A percentile compares a stretch with the other conserved stretches of the same genome.
phyloP scores from a whole-genome alignment of 345 rosid species.

The Citrus hindsii region DNA sequence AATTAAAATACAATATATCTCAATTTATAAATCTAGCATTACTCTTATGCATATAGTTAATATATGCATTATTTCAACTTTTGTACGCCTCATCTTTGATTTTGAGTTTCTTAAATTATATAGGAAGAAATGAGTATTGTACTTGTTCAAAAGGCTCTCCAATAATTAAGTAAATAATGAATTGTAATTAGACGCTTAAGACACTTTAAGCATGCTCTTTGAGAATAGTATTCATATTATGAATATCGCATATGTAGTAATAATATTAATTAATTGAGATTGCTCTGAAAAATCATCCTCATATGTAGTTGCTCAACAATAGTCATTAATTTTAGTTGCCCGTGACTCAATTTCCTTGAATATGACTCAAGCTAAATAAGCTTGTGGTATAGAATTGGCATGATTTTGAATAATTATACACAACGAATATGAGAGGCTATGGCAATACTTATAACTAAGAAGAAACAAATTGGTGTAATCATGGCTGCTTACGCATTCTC shows the following conservation, averaged over 20 bases:
- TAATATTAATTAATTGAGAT: not conserved
- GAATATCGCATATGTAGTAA: not conserved
- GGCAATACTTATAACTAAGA: not conserved
- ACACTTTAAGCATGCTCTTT: too few species aligned
- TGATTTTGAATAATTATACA: not conserved
- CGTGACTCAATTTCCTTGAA: not conserved
- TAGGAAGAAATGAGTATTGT: too few species aligned
- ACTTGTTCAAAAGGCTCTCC: too few species aligned
- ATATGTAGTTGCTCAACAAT: not conserved
- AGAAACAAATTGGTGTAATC: not conserved
- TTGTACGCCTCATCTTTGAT: too few species aligned
- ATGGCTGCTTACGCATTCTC: conserved; percentile 5
- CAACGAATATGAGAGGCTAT: not conserved
- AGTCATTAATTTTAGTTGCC: not conserved
- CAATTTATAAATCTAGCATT: too few species aligned
- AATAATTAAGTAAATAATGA: too few species aligned
- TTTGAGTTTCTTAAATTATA: too few species aligned
- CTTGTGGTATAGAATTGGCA: not conserved
- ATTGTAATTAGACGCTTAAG: too few species aligned
- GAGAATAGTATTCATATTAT: too few species aligned
- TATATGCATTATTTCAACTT: too few species aligned
- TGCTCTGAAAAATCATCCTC: not conserved
- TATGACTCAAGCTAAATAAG: not conserved
- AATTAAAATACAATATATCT: too few species aligned
- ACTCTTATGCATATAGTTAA: too few species aligned